Conservation (phyloP, 768 basidiomycete genomes). For the Kockovaella imperatae region DNA sequence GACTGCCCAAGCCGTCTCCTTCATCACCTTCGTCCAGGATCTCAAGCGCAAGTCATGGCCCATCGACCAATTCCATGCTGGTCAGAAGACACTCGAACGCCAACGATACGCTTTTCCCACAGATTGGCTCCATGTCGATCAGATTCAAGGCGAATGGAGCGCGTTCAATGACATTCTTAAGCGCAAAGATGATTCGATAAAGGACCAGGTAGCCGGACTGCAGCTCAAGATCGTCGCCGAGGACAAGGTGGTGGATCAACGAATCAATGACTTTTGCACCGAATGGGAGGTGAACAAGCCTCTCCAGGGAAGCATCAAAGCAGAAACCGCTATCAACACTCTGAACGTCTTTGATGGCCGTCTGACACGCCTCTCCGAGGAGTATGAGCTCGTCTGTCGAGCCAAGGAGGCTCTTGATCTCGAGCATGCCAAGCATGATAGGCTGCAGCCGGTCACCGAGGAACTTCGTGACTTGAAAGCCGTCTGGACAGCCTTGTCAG, state of each 20-base stretch:
- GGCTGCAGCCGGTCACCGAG: constrained; percentile 87
- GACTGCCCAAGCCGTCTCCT: constrained; percentile 94
- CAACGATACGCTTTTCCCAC: constrained; percentile 94
- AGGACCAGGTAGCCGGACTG: constrained; percentile 95
- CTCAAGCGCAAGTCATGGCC: constrained; percentile 98
- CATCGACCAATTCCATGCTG: constrained; percentile 86
- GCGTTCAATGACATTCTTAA: constrained; percentile 97
- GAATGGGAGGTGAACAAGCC: constrained; percentile 97
- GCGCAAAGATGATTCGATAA: constrained; percentile 95
- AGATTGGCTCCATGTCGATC: constrained; percentile 98
- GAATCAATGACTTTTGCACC: constrained; percentile 76
- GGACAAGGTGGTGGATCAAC: constrained; percentile 95
- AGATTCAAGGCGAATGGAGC: constrained; percentile 94
- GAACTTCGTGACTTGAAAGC: constrained; percentile 93
- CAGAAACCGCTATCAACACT: constrained; percentile 90
- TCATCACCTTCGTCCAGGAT: constrained; percentile 99
- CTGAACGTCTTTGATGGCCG: constrained; percentile 93
- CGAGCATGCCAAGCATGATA: constrained; percentile 65
- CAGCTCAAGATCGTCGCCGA: constrained; percentile 99
- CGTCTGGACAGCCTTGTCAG: constrained; percentile 97
- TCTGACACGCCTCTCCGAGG: constrained; percentile 78
- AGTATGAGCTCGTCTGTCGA: constrained; percentile 87
- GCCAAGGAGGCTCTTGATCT: constrained; percentile 96
- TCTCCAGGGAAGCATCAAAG: constrained; percentile 91
- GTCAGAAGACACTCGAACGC: constrained; percentile 93